These are phyloP conservation scores for Plasmodium adleri DNA, from an alignment of 169 alveolate species.

Conservation along the genomic window DNA sequence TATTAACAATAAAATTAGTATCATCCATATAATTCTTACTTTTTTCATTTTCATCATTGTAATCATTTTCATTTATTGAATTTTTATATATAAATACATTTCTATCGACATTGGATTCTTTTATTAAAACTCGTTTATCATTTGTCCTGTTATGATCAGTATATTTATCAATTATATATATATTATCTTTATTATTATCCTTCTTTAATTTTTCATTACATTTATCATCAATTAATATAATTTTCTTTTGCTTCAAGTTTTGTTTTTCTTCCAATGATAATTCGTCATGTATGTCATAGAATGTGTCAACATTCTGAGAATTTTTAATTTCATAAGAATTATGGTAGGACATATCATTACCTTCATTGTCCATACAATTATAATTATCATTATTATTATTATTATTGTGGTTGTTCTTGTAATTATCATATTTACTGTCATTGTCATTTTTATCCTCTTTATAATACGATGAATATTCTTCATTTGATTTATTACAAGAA, in stretches of 20 bases:
- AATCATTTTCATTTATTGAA: constrained; percentile 21
- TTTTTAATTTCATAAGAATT: too few relatives aligned
- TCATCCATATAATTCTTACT: constrained; percentile 14
- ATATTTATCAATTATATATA: not conserved
- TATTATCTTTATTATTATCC: not conserved
- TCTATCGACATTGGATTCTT: constrained; percentile 20
- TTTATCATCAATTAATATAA: constrained; percentile 9
- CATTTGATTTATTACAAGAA: constrained; percentile 4
- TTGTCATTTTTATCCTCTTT: not conserved
- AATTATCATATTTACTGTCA: not conserved
- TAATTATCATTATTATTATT: not conserved
- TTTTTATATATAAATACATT: constrained; percentile 68
- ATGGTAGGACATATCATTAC: too few relatives aligned
- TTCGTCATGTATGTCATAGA: not conserved
- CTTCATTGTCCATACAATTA: not conserved
- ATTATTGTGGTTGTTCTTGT: not conserved
- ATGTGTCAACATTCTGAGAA: too few relatives aligned
- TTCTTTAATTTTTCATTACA: not conserved
- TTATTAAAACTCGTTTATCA: constrained; percentile 35
- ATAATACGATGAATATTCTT: not conserved
- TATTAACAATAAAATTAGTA: constrained; percentile 42
- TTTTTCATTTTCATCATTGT: constrained; percentile 17
- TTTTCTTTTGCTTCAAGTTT: constrained; percentile 2
- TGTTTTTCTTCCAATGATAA: not conserved
- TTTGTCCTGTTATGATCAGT: constrained; percentile 2